Base-by-base conservation (phyloP, 2,329 filamentous ascomycete species). In the Phialophora expanda region DNA sequence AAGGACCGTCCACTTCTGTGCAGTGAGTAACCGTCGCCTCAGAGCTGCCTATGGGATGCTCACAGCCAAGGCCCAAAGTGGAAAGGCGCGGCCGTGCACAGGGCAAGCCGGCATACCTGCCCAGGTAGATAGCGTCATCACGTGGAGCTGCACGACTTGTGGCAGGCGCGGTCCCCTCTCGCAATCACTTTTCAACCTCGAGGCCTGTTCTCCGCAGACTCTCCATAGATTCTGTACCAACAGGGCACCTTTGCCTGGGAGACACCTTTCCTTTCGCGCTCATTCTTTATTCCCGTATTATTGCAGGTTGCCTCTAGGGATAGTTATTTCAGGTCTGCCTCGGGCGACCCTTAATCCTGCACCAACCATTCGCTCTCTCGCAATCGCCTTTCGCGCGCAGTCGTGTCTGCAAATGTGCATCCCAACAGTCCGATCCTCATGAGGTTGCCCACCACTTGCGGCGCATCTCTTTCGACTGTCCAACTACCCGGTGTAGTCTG, bases 401-500 rank as follows among this genome's bases (percentile, higher is more conserved):
- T 34, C 59, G 56, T 51, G 56, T 30, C 28, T 51, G 44, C 62
- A 65, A 46, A 69, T 69, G 67, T 53, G 55, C 54, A 55, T 53
- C 46, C 53, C 24, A 22, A 55, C 41, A 24, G 26, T 50, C 17
- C 32, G 61, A 57, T 32, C 59, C 63, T 59, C 44, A 67, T 69
- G 65, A 67, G 65, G 65, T 56, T 62, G 65, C 62, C 41, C 50
- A 56, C n/a, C 32, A 30, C 22, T 62, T 26, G 53, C 53, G 67
- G 56, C 57, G 66, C 61, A 61, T 50, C n/a, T 48, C 28, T 48
- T 7, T 24, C n/a, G 26, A n/a, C 51, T 32, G 24, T 41, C 56
- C 44, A 34, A 14, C 57, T 57, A 41, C 50, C 62, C 59, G 56
- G 61, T 32, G 56, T 46, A 61, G 54, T 48, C 38, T 20, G 62